Evolutionary conservation across 176 grass and related monocot species (phyloP).

Genomic region (Sorghum bicolor): DNA sequence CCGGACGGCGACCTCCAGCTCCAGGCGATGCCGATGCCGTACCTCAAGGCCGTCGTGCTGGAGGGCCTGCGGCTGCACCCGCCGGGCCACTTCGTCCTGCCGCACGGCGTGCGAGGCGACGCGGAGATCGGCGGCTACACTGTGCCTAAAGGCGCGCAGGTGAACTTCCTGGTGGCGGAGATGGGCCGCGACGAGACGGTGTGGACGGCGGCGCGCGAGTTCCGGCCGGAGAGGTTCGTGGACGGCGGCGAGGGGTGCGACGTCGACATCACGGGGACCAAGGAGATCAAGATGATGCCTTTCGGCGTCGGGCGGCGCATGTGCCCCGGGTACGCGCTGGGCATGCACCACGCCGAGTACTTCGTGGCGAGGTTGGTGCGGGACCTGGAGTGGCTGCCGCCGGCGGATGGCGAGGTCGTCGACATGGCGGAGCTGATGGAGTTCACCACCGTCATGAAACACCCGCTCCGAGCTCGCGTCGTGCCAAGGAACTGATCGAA

Average conservation of each 20-base stretch:
- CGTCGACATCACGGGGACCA: neutral
- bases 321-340: neutral
- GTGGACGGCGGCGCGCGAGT: neutral
- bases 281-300: neutral
- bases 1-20: conserved; percentile 19
- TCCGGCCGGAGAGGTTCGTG: neutral
- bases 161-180: neutral
- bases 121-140: conserved; percentile 19
- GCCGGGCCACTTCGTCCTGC: conserved; percentile 45
- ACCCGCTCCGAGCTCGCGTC: neutral
- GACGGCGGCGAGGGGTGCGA: neutral
- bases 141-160: neutral
- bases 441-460: neutral
- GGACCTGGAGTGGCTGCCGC: neutral
- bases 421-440: neutral
- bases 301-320: neutral
- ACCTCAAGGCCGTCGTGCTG: conserved; percentile 54
- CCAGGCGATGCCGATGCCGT: conserved; percentile 40
- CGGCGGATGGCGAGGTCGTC: neutral
- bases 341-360: neutral
- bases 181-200: neutral
- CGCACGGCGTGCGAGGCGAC: conserved; percentile 35
- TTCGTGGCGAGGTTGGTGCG: neutral
- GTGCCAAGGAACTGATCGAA: neutral
- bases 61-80: conserved; percentile 55